Conservation (phyloP, 805 yeast genomes). For the Kodamaea nitidulidarum region DNA sequence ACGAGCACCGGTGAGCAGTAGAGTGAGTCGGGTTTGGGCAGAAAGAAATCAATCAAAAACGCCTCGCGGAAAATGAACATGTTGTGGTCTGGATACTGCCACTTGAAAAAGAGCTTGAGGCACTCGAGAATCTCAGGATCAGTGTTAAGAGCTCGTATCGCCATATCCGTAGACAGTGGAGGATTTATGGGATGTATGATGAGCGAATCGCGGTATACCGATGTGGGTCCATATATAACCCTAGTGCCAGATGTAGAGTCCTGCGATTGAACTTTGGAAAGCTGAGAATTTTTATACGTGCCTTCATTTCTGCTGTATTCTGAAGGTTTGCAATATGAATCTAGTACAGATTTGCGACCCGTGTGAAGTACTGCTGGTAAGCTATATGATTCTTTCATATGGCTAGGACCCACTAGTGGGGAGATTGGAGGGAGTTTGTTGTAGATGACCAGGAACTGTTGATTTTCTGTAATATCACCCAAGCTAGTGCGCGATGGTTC, state of each 20-base stretch:
- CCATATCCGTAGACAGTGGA: constrained; percentile 7
- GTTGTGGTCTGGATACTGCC: constrained; percentile 63
- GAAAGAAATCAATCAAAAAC: constrained; percentile 56
- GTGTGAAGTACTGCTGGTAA: no score
- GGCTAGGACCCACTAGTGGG: background rate
- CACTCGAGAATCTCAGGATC: constrained; percentile 35
- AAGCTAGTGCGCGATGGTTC: no score
- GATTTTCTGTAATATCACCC: no score
- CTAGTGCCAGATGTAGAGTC: background rate
- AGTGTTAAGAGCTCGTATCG: constrained; percentile 27
- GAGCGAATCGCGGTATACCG: constrained; percentile 37
- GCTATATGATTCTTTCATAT: no score
- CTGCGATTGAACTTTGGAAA: background rate
- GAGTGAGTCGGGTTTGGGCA: constrained; percentile 46
- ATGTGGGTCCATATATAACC: constrained; percentile 41
- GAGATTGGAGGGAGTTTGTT: background rate
- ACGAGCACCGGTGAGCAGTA: constrained; percentile 56
- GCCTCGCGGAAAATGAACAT: constrained; percentile 63
- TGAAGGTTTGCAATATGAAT: no score
- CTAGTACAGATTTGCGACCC: no score
- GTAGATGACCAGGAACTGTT: no score
- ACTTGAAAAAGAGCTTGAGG: constrained; percentile 48
- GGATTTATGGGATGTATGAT: constrained; percentile 14
- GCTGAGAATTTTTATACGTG: background rate
- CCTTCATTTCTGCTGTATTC: background rate